A percentile compares a stretch with the other conserved stretches of the same genome.
Conservation (phyloP, 805 yeast genomes). For the Wickerhamomyces ciferrii region DNA sequence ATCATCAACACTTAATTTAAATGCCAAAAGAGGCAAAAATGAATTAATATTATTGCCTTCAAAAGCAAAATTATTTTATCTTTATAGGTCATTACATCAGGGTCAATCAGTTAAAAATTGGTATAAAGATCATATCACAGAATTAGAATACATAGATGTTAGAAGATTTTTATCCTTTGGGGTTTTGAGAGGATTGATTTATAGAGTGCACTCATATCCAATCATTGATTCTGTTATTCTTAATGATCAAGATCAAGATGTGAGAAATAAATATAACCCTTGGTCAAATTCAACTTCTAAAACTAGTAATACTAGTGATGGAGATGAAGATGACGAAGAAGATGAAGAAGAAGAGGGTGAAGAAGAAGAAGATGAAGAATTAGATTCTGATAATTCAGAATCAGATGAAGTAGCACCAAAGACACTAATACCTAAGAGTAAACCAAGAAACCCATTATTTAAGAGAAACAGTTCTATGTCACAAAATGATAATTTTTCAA, state of each 20-base stretch:
- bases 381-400: not conserved
- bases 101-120: constrained; percentile 77
- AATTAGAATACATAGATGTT: constrained; percentile 65
- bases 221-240: constrained; percentile 14
- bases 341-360: not conserved
- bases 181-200: constrained; percentile 71
- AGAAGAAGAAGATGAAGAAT: not conserved
- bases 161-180: constrained; percentile 88
- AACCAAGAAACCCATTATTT: not conserved
- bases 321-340: not conserved
- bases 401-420: not conserved
- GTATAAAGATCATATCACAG: constrained; percentile 62
- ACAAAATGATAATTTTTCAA: not conserved
- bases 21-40: constrained; percentile 1
- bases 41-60: constrained; percentile 42
- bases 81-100: constrained; percentile 74
- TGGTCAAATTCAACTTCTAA: not conserved
- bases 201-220: constrained; percentile 77
- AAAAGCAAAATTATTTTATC: constrained; percentile 59
- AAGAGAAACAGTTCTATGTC: not conserved
- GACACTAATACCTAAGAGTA: not conserved
- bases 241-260: constrained; percentile 5
- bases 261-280: not conserved
- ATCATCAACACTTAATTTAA: constrained; percentile 8
- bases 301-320: not conserved